Conservation (phyloP, 805 yeast genomes). For the Clavispora phyllophila region DNA sequence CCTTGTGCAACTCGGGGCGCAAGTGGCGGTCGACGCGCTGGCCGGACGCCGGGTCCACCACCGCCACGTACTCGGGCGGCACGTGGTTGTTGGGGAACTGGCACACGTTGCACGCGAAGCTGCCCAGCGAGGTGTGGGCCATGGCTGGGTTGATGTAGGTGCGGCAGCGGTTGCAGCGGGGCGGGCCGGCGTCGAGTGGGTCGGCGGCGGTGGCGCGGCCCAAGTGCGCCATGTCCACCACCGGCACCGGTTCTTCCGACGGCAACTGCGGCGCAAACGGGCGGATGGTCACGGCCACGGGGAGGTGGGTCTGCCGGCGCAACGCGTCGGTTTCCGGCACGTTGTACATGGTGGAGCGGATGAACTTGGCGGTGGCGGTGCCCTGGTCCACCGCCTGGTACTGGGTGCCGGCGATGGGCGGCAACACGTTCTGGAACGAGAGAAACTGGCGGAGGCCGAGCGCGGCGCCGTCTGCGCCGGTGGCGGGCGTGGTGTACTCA, state of each 20-base stretch:
- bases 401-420: slow-evolving; percentile 78
- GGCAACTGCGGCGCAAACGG: slow-evolving; percentile 71
- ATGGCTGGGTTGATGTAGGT: slow-evolving; percentile 84
- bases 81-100: slow-evolving; percentile 61
- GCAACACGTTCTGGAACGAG: slow-evolving; percentile 72
- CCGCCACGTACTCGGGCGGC: slow-evolving; percentile 61
- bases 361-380: slow-evolving; percentile 72
- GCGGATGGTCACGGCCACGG: slow-evolving; percentile 72
- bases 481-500: slow-evolving; percentile 12
- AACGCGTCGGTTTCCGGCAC: slow-evolving; percentile 72
- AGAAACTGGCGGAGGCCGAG: slow-evolving; percentile 42
- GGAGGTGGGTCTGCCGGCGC: slow-evolving; percentile 65
- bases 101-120: slow-evolving; percentile 83
- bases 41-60: slow-evolving; percentile 52
- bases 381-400: slow-evolving; percentile 77
- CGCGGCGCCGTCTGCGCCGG: slow-evolving; percentile 5
- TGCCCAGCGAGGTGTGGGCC: slow-evolving; percentile 57
- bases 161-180: slow-evolving; percentile 89
- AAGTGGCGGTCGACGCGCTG: slow-evolving; percentile 56
- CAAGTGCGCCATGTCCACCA: slow-evolving; percentile 51
- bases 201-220: slow-evolving; percentile 22
- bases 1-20: slow-evolving; percentile 74
- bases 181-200: slow-evolving; percentile 52
- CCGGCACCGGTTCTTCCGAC: slow-evolving; percentile 58
- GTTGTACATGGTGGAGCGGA: slow-evolving; percentile 75